Percentiles rank a stretch among this genome's conserved stretches.
Conservation (phyloP, 179 eudicot genomes). For the Gypsophila paniculata region DNA sequence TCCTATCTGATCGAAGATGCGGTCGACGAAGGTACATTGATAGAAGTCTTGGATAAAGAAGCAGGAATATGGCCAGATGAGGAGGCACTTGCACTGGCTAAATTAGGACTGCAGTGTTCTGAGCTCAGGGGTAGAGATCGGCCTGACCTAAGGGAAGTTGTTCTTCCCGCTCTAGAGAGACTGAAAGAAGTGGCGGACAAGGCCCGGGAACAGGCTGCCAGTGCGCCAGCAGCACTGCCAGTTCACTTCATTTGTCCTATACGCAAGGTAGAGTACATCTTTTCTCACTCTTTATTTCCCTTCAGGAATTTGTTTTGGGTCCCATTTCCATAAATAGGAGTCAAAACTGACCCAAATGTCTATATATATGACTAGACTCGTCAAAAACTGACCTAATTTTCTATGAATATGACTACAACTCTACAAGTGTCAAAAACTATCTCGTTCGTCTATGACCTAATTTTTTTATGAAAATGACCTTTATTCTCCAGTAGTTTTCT, state of each 20-base stretch:
- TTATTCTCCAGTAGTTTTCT: no score
- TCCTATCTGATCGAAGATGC: conserved; percentile 55
- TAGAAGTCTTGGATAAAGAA: conserved; percentile 45
- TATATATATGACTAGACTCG: not conserved
- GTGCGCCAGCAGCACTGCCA: conserved; percentile 39
- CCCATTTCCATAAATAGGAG: not conserved
- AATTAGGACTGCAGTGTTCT: conserved; percentile 55
- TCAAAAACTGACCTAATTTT: no score
- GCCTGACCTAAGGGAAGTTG: conserved; percentile 49
- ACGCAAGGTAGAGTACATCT: conserved; percentile 44
- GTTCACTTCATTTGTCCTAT: conserved; percentile 70
- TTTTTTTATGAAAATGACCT: no score
- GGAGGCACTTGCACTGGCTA: conserved; percentile 55
- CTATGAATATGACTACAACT: not conserved
- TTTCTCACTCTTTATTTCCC: conserved; percentile 2
- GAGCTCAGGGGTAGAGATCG: conserved; percentile 72
- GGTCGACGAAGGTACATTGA: conserved; percentile 43
- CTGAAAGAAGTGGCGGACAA: conserved; percentile 50
- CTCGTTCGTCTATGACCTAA: no score
- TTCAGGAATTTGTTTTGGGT: not conserved
- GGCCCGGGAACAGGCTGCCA: conserved; percentile 36
- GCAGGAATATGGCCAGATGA: conserved; percentile 69
- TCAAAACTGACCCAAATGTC: not conserved
- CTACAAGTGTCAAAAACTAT: not conserved
- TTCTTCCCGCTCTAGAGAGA: conserved; percentile 60